Base-by-base conservation (phyloP, 2,329 filamentous ascomycete genomes). In the Plenodomus lindquistii region DNA sequence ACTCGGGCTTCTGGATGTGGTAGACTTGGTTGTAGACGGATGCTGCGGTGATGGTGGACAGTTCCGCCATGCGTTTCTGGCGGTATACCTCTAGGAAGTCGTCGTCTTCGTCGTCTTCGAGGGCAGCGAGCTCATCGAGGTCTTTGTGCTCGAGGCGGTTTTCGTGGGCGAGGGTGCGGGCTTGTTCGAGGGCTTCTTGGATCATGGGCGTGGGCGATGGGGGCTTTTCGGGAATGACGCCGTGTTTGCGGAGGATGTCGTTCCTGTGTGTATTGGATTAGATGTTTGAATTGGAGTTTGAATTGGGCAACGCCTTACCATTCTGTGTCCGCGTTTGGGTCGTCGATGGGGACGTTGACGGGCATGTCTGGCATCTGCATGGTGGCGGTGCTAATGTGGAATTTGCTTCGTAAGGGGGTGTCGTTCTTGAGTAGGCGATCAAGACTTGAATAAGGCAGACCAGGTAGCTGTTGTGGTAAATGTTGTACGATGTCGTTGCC, bases 271-370 rank as follows among this genome's bases (percentile, higher is more conserved):
- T n/a, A n/a, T 11, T n/a, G 16, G 11, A n/a, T 24, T 45, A 16
- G 36, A 19, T 18, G 21, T 34, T 16, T 17, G 37, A 16, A 46
- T 31, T 42, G 29, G 27, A 15, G 10, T 19, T n/a, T 20, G 44
- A n/a, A n/a, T 31, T 31, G 27, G 27, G 4, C 15, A 4, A 11
- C 15, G 9, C 17, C 52, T 46, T 46, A 92, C 94, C 94, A 99
- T 86, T 99, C 94, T 55, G 94, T 99, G 71, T 99, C 94, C 55
- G 91, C 94, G 69, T 97, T 96, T 24, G 93, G 93, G 70, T 97
- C 87, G 70, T 96, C 91, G 60, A 99, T 88, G 37, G 92, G 91
- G 51, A 99, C 94, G 65, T 86, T 81, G 55, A 86, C 77, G 34
- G 81, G 81, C 74, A 82, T 77, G 57, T 85, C 78, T 62, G 78